These are phyloP conservation scores for Meyerozyma carpophila DNA, from an alignment of 1,139 yeast genomes.

Conservation along the genomic window DNA sequence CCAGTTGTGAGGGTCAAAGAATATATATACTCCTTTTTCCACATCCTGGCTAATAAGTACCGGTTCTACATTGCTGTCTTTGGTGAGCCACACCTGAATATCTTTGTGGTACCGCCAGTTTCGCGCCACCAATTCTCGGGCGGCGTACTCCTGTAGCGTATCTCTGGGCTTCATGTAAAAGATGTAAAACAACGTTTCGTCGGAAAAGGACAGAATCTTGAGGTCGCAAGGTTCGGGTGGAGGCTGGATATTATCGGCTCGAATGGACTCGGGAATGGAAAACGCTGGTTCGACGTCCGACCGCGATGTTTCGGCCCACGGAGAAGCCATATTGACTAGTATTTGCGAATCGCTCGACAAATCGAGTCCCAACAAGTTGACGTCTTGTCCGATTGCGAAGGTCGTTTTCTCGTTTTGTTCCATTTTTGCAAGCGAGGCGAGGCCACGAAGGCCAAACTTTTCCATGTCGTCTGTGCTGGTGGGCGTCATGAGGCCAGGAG, in stretches of 20 bases:
- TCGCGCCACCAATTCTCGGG: conserved; percentile 80
- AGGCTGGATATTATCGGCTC: conserved; percentile 33
- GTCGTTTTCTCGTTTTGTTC: conserved; percentile 62
- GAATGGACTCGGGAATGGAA: conserved; percentile 54
- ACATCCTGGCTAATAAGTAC: conserved; percentile 78
- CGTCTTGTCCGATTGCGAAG: conserved; percentile 81
- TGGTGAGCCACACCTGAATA: conserved; percentile 93
- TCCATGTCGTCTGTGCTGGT: conserved; percentile 31
- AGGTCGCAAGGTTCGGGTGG: conserved; percentile 46
- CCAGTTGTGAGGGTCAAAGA: conserved; percentile 96
- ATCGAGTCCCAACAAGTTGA: conserved; percentile 69
- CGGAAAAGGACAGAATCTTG: conserved; percentile 73
- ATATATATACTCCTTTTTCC: conserved; percentile 92
- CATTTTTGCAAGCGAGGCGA: conserved; percentile 62
- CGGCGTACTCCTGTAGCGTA: conserved; percentile 88
- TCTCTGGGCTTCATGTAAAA: conserved; percentile 94
- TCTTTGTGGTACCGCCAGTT: conserved; percentile 98
- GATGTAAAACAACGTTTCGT: conserved; percentile 88
- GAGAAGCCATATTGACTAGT: conserved; percentile 75
- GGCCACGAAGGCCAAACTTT: conserved; percentile 71
- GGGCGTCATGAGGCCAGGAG: neutral
- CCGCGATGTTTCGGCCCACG: conserved; percentile 90
- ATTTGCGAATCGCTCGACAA: conserved; percentile 45
- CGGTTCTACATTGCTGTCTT: conserved; percentile 88
- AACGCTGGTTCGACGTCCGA: conserved; percentile 88